Conservation (phyloP, 768 basidiomycete species). For the Pilatotrama ljubarskyi region DNA sequence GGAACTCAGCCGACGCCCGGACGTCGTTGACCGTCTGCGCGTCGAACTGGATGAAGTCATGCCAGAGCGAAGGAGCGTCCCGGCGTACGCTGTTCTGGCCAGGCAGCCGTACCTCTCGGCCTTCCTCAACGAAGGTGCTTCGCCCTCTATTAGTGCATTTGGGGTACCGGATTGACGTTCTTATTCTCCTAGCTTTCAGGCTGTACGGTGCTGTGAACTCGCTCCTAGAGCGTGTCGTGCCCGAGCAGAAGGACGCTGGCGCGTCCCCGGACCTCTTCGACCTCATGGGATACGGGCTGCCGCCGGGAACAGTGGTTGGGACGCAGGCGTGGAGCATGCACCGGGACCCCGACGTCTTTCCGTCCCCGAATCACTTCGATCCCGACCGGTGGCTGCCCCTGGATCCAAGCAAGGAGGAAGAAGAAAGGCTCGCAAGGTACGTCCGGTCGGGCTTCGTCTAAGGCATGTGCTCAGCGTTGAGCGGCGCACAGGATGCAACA, state of each 20-base stretch:
- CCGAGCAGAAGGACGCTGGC: slow-evolving; percentile 45
- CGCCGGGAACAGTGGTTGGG: slow-evolving; percentile 64
- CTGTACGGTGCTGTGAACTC: slow-evolving; percentile 65
- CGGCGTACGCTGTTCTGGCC: slow-evolving; percentile 56
- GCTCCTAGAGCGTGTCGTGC: slow-evolving; percentile 67
- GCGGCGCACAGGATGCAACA: slow-evolving; percentile 47
- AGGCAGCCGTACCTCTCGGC: slow-evolving; percentile 38
- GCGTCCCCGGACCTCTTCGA: slow-evolving; percentile 59
- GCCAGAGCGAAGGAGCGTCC: slow-evolving; percentile 52
- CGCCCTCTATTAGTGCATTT: too few relatives aligned
- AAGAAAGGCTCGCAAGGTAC: background rate
- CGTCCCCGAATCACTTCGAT: slow-evolving; percentile 65
- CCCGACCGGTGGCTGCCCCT: slow-evolving; percentile 53
- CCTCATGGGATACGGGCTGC: slow-evolving; percentile 66
- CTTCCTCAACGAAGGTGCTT: slow-evolving; percentile 4
- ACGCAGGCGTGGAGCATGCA: slow-evolving; percentile 79
- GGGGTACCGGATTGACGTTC: too few relatives aligned
- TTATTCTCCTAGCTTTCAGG: slow-evolving; percentile 49
- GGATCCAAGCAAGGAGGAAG: slow-evolving; percentile 3
- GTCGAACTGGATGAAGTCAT: slow-evolving; percentile 64
- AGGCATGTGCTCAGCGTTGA: too few relatives aligned
- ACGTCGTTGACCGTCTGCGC: slow-evolving; percentile 63
- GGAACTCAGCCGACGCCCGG: slow-evolving; percentile 65
- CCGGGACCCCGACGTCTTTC: slow-evolving; percentile 60
- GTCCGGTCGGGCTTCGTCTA: too few relatives aligned